A percentile compares a stretch with the other conserved stretches of the same genome.
These are phyloP conservation scores for Candida ascalaphidarum DNA, from an alignment of 805 yeast species.

Conservation along the genomic window DNA sequence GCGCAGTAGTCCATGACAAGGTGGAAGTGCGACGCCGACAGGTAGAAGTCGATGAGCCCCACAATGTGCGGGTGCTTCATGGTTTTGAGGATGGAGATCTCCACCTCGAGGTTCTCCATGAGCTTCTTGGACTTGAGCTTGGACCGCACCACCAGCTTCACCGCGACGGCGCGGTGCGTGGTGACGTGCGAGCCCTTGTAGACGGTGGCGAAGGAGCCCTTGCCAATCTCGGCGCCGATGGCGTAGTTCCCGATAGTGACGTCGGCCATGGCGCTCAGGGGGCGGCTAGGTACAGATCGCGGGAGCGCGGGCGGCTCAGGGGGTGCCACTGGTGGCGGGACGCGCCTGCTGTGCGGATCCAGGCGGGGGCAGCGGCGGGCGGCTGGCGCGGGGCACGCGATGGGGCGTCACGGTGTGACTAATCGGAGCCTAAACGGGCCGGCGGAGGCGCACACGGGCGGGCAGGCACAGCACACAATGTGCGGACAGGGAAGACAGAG, in stretches of 20 bases:
- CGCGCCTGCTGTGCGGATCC: too few species aligned
- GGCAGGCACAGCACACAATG: too few species aligned
- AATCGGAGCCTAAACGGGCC: too few species aligned
- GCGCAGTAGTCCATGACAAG: conserved; percentile 96
- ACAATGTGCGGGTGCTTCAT: conserved; percentile 93
- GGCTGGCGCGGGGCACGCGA: too few species aligned
- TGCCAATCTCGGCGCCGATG: conserved; percentile 82
- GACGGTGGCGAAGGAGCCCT: conserved; percentile 94
- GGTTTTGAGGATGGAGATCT: conserved; percentile 79
- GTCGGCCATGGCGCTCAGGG: not conserved
- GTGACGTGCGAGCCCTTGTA: conserved; percentile 66
- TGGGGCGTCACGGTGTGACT: too few species aligned
- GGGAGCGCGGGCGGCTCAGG: too few species aligned
- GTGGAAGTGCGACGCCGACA: conserved; percentile 72
- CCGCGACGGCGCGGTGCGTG: conserved; percentile 63
- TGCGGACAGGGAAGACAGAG: too few species aligned
- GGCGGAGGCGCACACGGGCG: too few species aligned
- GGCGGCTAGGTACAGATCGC: too few species aligned
- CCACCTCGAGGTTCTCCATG: conserved; percentile 85
- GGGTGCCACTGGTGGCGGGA: too few species aligned
- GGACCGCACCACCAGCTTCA: conserved; percentile 78
- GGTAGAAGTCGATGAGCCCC: conserved; percentile 71
- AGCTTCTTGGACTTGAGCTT: conserved; percentile 80
- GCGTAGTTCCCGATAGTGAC: conserved; percentile 38
- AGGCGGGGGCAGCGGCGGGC: too few species aligned